Base-by-base conservation (phyloP, 2,329 filamentous ascomycete genomes). In the Claviceps capensis region DNA sequence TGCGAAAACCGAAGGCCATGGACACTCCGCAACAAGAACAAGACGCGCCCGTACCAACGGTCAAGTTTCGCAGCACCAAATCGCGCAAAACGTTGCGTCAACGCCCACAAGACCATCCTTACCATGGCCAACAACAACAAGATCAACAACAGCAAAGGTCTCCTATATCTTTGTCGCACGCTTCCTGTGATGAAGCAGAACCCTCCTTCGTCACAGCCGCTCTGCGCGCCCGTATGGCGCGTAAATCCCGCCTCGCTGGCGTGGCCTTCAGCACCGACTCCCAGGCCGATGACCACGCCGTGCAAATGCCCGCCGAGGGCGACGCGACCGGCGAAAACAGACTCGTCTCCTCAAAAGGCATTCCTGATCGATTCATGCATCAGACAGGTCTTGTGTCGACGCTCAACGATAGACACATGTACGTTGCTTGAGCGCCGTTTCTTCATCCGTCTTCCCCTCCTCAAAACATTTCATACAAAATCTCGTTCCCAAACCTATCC, bases 371-470 rank as follows among this genome's bases (percentile, higher is more conserved):
- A 42, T 91, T 91, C 63, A 81, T 82, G 50, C 78, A 81, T 53
- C 85, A 87, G 65, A 88, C 83, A 0, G 86, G 86, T 0, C 68
- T 82, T 55, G 73, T 83, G 0, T 76, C 77, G 37, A 82, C 85
- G 52, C 65, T 79, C 22, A 75, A 82, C 56, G 84, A 89, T 65
- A 83, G 75, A 68, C 85, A 90, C 71, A 88, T 91, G 86, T 91
- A 77, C 82, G 83, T 57, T 52, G 40, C 3, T 16, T 40, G 36
- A 11, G 19, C 14, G 23, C 44, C 26, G 36, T 38, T 19, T 13
- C 30, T 30, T 26, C 49, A 30, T 30, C 26, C 26, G 2, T 30
- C 26, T 30, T 30, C 26, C 26, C 26, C 26, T 30, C 8, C 7
- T 30, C 8, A 30, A 30, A 30, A 30, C 9, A 30, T 9, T 43